phyloP scores from a whole-genome alignment of 2,329 filamentous ascomycete genomes.

The Colletotrichum liaoningense region DNA sequence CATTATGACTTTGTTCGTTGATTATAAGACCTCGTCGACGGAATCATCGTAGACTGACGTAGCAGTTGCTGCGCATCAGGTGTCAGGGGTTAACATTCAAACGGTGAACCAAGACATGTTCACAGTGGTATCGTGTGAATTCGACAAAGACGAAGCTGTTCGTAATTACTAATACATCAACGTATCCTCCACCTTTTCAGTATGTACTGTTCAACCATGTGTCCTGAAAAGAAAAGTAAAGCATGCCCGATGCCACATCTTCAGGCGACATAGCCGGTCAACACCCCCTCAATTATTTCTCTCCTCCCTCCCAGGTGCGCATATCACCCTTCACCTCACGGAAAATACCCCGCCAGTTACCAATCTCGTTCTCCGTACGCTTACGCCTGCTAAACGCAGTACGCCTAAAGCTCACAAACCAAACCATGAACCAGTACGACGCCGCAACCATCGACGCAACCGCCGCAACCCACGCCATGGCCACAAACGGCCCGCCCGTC shows the following conservation, averaged over 20 bases:
- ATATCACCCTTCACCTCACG: conserved; percentile 38
- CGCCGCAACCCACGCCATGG: conserved; percentile 37
- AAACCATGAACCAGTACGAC: conserved; percentile 39
- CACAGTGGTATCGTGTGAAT: neutral
- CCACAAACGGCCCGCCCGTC: conserved; percentile 34
- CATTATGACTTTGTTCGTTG: too few relatives aligned
- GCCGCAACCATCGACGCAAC: conserved; percentile 26
- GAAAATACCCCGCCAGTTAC: conserved; percentile 39
- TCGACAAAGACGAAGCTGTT: neutral
- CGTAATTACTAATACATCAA: neutral
- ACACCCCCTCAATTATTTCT: neutral
- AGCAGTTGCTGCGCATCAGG: too few relatives aligned
- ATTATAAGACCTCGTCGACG: too few relatives aligned
- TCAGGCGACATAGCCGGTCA: neutral
- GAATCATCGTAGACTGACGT: too few relatives aligned
- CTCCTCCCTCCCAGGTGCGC: conserved; percentile 29
- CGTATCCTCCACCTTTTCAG: neutral
- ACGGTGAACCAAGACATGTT: too few relatives aligned
- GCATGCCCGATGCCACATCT: neutral
- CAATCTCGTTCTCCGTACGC: conserved; percentile 37
- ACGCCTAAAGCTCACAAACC: conserved; percentile 40
- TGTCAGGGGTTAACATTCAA: too few relatives aligned
- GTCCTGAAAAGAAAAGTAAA: neutral
- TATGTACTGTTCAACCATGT: conserved; percentile 4
- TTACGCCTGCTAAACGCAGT: conserved; percentile 37